Evolutionary conservation across 2,329 filamentous ascomycete species (phyloP), one percentile per base, ranked within the genome.

Genomic region (Alternaria solani): DNA sequence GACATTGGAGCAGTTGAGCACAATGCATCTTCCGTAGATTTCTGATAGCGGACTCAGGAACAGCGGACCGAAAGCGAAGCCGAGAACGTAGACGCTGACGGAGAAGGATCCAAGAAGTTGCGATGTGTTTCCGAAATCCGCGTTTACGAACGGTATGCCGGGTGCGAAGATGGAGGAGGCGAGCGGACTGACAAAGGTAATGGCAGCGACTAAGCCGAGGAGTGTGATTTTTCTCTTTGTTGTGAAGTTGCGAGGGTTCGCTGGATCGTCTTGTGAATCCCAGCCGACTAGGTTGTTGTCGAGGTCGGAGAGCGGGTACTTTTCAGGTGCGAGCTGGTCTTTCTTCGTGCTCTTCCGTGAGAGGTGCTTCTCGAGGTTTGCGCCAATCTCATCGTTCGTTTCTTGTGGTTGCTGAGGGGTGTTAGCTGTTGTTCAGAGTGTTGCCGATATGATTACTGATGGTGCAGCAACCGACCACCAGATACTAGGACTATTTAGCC

Each of bases 1-100:
- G 4, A 85, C 51, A 63, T 84, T 87, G 26, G 71, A 64, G 32
- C 61, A 38, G 56, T 78, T 72, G 30, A 77, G 64, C 7, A 78
- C 61, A 14, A 76, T 65, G 30, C 67, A 66, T 18, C 76, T 71
- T 8, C 76, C 76, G 54, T 76, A 77, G 12, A 78, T 74, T 42
- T 78, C 76, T 23, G 69, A 73, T 1, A 78, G 67, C 1, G 76
- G 75, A n/a, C 68, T 71, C 12, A 78, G 55, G 38, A 77, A 69
- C 11, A 78, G 67, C 1, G 75, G 73, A 0, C 74, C 76, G 4
- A 71, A 62, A 20, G 72, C 65, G 55, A 75, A 79, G 1, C 77
- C 78, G 3, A 80, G 62, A 7, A 79, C 57, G 51, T 74, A 80
- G 3, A 80, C 72, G 43, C 72, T 77, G 36, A 79, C 71, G 4